Percentiles rank a stretch among this genome's conserved stretches.
These are phyloP conservation scores for Lathyrus aphaca DNA, from an alignment of 306 rosid genomes.

Conservation along the genomic window DNA sequence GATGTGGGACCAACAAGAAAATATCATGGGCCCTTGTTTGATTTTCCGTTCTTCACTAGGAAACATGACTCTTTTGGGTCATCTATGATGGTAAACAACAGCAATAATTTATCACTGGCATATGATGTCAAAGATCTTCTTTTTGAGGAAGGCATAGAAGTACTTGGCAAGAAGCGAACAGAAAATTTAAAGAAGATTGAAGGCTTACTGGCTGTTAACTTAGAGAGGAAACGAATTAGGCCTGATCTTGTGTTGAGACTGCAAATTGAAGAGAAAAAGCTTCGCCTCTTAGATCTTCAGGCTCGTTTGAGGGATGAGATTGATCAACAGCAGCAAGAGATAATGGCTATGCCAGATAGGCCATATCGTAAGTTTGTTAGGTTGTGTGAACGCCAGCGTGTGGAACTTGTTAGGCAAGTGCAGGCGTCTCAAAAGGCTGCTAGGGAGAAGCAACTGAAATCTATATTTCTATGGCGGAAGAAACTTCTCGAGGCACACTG, in stretches of 20 bases:
- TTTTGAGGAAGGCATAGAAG: constrained; percentile 85
- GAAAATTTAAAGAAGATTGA: constrained; percentile 90
- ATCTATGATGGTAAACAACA: constrained; percentile 70
- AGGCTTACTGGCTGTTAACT: constrained; percentile 77
- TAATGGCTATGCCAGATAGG: constrained; percentile 99
- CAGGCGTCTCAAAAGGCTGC: constrained; percentile 90
- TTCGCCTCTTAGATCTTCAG: constrained; percentile 82
- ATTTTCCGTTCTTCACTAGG: constrained; percentile 95
- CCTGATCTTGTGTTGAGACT: constrained; percentile 93
- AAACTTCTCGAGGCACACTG: constrained; percentile 97
- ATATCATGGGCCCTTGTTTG: constrained; percentile 96
- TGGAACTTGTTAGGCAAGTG: constrained; percentile 90
- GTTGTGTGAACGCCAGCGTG: constrained; percentile 92
- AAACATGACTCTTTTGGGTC: constrained; percentile 94
- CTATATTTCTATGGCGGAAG: constrained; percentile 95
- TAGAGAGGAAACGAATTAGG: constrained; percentile 90
- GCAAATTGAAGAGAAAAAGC: constrained; percentile 97
- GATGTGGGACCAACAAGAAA: constrained; percentile 73
- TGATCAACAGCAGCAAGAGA: constrained; percentile 98
- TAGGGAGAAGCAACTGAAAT: constrained; percentile 95
- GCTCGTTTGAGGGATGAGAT: constrained; percentile 91
- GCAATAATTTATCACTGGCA: constrained; percentile 76
- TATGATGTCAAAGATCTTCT: constrained; percentile 93
- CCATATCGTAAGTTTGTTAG: constrained; percentile 97
- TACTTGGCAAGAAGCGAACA: constrained; percentile 75